A percentile compares a stretch with the other conserved stretches of the same genome.
These are phyloP conservation scores for Hibiscus syriacus DNA, from an alignment of 345 rosid species.

Conservation along the genomic window DNA sequence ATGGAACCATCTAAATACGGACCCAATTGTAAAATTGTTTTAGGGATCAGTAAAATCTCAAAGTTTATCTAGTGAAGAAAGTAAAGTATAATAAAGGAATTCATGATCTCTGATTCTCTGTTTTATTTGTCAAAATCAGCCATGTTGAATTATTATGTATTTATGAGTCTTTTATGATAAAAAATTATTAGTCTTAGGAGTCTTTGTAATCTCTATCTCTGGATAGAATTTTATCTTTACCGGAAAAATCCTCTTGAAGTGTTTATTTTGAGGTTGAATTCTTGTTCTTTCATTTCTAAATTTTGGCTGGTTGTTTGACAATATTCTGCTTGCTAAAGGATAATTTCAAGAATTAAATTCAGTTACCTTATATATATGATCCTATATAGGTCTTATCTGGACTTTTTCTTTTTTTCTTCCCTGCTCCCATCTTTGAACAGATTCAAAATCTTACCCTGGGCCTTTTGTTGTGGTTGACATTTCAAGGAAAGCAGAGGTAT, in stretches of 20 bases:
- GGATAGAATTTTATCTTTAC: no score
- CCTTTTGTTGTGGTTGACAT: slow-evolving; percentile 74
- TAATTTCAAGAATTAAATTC: not conserved
- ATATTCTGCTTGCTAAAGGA: not conserved
- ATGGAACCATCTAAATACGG: not conserved
- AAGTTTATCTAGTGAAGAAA: not conserved
- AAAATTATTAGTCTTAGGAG: no score
- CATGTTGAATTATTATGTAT: no score
- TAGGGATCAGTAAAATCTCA: not conserved
- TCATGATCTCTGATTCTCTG: no score
- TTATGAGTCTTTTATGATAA: no score
- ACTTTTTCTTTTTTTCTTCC: not conserved
- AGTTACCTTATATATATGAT: not conserved
- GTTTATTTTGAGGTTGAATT: not conserved
- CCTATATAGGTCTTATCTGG: not conserved
- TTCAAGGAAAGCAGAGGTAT: slow-evolving; percentile 64
- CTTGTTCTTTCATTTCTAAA: not conserved
- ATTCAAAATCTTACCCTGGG: slow-evolving; percentile 80
- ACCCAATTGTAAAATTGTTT: not conserved
- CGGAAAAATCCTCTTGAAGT: no score
- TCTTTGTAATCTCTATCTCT: no score
- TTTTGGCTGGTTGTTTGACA: not conserved
- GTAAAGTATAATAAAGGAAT: not conserved
- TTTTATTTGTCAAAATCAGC: no score
- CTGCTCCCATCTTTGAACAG: slow-evolving; percentile 34